Percentiles rank a stretch among this genome's conserved stretches.
These are phyloP conservation scores for Aurinia saxatilis DNA, from an alignment of 345 rosid species.

Conservation along the genomic window DNA sequence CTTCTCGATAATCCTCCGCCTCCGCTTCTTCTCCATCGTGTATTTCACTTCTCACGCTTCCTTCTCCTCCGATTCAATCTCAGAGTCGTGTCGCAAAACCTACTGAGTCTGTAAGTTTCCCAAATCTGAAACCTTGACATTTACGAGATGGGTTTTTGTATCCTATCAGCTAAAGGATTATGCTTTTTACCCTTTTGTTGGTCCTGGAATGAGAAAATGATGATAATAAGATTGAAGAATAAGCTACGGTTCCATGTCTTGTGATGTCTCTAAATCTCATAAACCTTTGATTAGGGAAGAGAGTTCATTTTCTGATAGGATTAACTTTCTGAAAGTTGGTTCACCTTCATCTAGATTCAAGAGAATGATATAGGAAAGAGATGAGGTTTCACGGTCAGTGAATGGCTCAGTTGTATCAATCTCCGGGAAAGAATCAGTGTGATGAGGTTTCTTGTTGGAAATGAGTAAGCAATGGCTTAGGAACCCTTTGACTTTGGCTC, in stretches of 20 bases:
- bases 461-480: slow-evolving; percentile 64
- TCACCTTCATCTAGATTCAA: too few species aligned
- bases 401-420: slow-evolving; percentile 34
- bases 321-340: too few species aligned
- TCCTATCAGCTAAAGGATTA: slow-evolving; percentile 1
- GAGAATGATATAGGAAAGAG: slow-evolving; percentile 55
- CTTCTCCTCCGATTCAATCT: too few species aligned
- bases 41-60: slow-evolving; percentile 60
- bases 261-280: slow-evolving; percentile 32
- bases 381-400: slow-evolving; percentile 56
- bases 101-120: slow-evolving; percentile 53
- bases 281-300: slow-evolving; percentile 33
- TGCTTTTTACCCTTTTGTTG: neutral
- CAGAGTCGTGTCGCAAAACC: slow-evolving; percentile 43
- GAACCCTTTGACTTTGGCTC: slow-evolving; percentile 76
- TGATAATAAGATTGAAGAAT: slow-evolving; percentile 29
- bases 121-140: slow-evolving; percentile 5
- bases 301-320: slow-evolving; percentile 21
- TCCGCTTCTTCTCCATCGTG: slow-evolving; percentile 44
- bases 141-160: too few species aligned
- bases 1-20: slow-evolving; percentile 13
- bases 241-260: slow-evolving; percentile 27
- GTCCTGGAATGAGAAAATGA: slow-evolving; percentile 23
- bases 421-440: slow-evolving; percentile 47
- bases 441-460: slow-evolving; percentile 42